Base-by-base conservation (phyloP, 2,329 filamentous ascomycete species). In the Alternaria metachromatica region DNA sequence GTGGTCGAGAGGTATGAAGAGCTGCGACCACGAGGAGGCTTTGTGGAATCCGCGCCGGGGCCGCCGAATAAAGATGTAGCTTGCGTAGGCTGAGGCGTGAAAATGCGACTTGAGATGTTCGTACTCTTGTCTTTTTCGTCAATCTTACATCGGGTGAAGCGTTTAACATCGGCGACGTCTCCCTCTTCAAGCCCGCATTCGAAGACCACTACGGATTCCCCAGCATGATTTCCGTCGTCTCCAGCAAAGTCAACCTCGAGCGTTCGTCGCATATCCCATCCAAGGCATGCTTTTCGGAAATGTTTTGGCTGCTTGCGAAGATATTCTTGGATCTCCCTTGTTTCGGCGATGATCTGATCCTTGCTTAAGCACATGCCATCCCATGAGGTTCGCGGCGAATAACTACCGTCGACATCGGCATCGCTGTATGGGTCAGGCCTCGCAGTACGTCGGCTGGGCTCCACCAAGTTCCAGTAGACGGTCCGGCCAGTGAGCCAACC, bases 181-280 rank as follows among this genome's bases (percentile, higher is more conserved):
- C 84, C 85, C 65, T 91, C 87, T 26, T 88, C 87, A n/a, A 89
- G 79, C 1, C 92, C 93, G 72, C 90, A 91, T 33, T 88, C 85
- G 50, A 97, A 85, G 3, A 97, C 86, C 25, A 96, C 84, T 43
- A 97, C 83, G 15, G 85, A 86, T 79, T 97, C 95, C 20, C 94
- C 94, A 25, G 89, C 90, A 53, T 89, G 88, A 58, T 88, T 84
- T n/a, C 88, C 87, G 80, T 96, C 92, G 68, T 94, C 92, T 20
- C 88, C 89, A 44, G 91, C 91, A 80, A 97, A 98, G 76, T 99
- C 96, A 3, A 97, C 93, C 72, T 96, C 91, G 3, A 98, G 83
- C 65, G 84, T 89, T 64, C 94, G 88, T 57, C 89, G 89, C 94
- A 98, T 98, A 74, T 98, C 92, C 95, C 96, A 98, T 3, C 92